Evolutionary conservation across 2,329 filamentous ascomycete genomes (phyloP).

Genomic region (Aspergillus pseudoviridinutans): DNA sequence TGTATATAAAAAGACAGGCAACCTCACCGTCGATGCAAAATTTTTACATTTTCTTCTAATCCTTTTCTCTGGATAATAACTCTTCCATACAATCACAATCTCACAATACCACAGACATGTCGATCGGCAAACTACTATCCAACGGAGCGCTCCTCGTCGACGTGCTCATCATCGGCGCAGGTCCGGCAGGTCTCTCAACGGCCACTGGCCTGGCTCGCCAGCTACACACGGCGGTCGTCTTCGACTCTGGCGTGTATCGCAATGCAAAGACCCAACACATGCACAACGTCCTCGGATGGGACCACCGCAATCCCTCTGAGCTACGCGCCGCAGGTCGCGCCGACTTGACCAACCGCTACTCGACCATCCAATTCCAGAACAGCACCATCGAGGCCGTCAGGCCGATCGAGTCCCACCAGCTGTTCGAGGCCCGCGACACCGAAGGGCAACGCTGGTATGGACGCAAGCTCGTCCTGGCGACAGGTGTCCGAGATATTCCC

Average conservation of each 20-base stretch:
- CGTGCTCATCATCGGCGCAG: conserved; percentile 36
- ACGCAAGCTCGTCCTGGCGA: conserved; percentile 54
- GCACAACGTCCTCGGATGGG: conserved; percentile 43
- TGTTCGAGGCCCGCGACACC: conserved; percentile 41
- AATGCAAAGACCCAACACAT: conserved; percentile 44
- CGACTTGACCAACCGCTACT: conserved; percentile 35
- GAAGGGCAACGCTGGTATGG: conserved; percentile 45
- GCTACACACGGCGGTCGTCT: conserved; percentile 39
- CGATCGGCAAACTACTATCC: neutral
- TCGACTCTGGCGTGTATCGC: conserved; percentile 43
- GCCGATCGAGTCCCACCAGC: conserved; percentile 8
- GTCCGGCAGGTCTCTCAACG: conserved; percentile 40
- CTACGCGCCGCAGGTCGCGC: conserved; percentile 31
- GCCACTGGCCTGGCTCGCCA: conserved; percentile 39
- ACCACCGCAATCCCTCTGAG: conserved; percentile 31
- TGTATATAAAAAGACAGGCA: neutral
- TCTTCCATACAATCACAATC: neutral
- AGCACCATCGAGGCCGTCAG: conserved; percentile 1
- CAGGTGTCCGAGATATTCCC: conserved; percentile 50
- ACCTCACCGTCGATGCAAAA: neutral
- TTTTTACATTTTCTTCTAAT: neutral
- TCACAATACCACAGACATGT: neutral
- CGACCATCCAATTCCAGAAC: conserved; percentile 26
- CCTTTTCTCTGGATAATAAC: too few species aligned
- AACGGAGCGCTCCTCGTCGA: neutral